Evolutionary conservation across 192 early-diverging fungal genomes (phyloP).

Genomic region (Spizellomyces sp.): DNA sequence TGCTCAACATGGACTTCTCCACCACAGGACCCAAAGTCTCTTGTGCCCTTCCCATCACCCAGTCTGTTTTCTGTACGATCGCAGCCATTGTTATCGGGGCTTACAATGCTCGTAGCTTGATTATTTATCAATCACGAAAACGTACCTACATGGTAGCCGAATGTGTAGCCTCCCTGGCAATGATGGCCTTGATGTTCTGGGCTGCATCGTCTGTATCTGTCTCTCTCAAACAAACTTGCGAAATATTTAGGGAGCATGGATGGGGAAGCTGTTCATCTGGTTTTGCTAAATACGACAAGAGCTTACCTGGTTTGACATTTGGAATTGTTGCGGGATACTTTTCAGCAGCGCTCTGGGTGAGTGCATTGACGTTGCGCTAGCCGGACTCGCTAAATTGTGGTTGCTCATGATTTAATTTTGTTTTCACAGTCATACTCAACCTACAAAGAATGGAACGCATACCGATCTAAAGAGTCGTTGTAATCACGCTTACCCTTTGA

Average conservation of each 20-base stretch:
- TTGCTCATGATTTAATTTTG: neutral
- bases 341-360: constrained; percentile 14
- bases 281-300: neutral
- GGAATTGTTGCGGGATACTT: constrained; percentile 7
- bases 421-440: neutral
- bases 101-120: too few species aligned
- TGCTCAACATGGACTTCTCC: neutral
- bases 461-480: neutral
- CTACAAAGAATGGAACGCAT: neutral
- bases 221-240: neutral
- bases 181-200: too few species aligned
- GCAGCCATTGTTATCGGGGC: neutral
- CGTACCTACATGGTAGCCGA: too few species aligned
- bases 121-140: too few species aligned
- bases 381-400: too few species aligned
- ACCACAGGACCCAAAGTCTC: neutral
- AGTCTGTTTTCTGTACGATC: neutral
- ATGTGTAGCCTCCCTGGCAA: too few species aligned
- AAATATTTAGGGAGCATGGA: neutral
- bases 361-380: neutral
- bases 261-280: neutral
- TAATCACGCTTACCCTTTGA: neutral
- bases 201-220: too few species aligned
- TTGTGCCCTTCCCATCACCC: neutral
- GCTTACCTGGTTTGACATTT: constrained; percentile 2